phyloP scores from a whole-genome alignment of 352 stramenopile genomes.

The Elongisporangium undulatum region DNA sequence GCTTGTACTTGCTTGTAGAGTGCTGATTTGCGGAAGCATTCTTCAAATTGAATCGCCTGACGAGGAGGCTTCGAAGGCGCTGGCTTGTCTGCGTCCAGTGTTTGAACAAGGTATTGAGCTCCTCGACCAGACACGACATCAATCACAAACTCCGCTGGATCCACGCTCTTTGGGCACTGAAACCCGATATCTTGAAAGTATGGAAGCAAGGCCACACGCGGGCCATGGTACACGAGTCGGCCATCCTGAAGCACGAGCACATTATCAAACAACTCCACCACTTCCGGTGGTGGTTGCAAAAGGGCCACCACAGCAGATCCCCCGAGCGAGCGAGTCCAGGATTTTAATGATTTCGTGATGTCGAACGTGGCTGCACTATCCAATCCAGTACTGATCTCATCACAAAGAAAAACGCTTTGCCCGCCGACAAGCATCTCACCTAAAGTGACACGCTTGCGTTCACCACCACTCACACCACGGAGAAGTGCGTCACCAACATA shows the following conservation, averaged over 20 bases:
- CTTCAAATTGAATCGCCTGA: slow-evolving; percentile 14
- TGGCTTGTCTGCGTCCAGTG: not conserved
- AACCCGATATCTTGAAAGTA: slow-evolving; percentile 81
- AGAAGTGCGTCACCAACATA: slow-evolving; percentile 76
- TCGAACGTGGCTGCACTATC: slow-evolving; percentile 52
- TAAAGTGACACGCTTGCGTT: slow-evolving; percentile 82
- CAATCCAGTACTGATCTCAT: slow-evolving; percentile 64
- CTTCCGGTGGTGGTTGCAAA: slow-evolving; percentile 71
- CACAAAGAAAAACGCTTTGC: slow-evolving; percentile 69
- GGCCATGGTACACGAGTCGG: slow-evolving; percentile 86
- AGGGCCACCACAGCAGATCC: slow-evolving; percentile 32
- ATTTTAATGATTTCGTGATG: slow-evolving; percentile 47
- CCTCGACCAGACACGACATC: slow-evolving; percentile 21
- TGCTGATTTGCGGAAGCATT: slow-evolving; percentile 10
- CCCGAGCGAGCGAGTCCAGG: slow-evolving; percentile 31
- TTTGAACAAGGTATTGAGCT: slow-evolving; percentile 7
- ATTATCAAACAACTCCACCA: slow-evolving; percentile 91
- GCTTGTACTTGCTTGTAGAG: slow-evolving; percentile 6
- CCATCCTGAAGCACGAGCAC: slow-evolving; percentile 88
- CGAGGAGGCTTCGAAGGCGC: too few relatives aligned
- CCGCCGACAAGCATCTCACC: slow-evolving; percentile 46
- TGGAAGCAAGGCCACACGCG: slow-evolving; percentile 27
- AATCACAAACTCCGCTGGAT: slow-evolving; percentile 22
- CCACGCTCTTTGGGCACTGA: slow-evolving; percentile 24
- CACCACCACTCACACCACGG: slow-evolving; percentile 88